Base-by-base conservation (phyloP, 768 basidiomycete genomes). In the Tulasnella sp. region DNA sequence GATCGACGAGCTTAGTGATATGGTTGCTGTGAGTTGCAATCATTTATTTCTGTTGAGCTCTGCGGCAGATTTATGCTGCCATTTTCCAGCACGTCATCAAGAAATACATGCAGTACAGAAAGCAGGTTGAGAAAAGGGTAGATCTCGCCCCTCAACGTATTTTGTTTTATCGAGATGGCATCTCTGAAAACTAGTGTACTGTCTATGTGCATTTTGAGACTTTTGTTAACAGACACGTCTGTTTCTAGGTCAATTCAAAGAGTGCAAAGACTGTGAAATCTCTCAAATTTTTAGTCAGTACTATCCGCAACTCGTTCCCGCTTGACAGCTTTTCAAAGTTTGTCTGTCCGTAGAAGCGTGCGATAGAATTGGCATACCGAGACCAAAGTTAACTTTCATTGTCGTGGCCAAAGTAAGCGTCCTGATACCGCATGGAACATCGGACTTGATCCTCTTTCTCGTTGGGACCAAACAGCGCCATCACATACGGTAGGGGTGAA, bases 391-490 rank as follows among this genome's bases (percentile, higher is more conserved):
- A 42, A 96, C 95, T 0, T 86, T 96, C 34, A 89, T 95, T 76
- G 88, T 96, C 37, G 94, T 96, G 9, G 94, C 93, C 22, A 96
- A 96, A 72, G 79, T 80, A 24, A 37, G 79, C 46, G 18, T n/a
- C 34, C 46, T 34, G 20, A 9, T 2, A 5, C 3, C 22, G 72
- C 4, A 9, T n/a, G n/a, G 50, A 20, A 2, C 0, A 60, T n/a
- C 37, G n/a, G 14, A 24, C 1, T 37, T 42, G n/a, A 34, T 50
- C 28, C n/a, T 75, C 7, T 46, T 31, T n/a, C 5, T 72, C 20
- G n/a, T n/a, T n/a, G n/a, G n/a, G 28, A 44, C 12, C n/a, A n/a
- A n/a, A 16, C 28, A 80, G 84, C 89, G 92, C 3, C 92, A 93
- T 84, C 92, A 92, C 77, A 88, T 92, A 75, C 87, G 90, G 84